Base-by-base conservation (phyloP, 1,284 basidiomycete genomes). In the Trametes versicolor region DNA sequence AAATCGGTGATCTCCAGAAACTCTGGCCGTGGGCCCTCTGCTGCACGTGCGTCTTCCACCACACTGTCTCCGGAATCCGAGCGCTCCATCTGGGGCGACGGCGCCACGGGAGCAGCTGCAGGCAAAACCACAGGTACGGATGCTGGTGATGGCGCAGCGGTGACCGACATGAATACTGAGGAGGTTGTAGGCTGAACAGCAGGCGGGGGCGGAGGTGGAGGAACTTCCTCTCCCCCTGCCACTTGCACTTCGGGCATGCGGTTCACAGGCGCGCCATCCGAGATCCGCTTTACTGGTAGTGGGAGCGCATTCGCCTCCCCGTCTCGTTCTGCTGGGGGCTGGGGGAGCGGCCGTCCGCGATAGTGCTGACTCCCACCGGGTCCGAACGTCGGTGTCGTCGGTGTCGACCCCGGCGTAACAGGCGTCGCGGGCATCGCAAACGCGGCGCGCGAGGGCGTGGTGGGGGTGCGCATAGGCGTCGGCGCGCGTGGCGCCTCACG, bases 1-100 rank as follows among this genome's bases (percentile, higher is more conserved):
- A 91, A 75, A 72, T 91, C 89, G 3, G 88, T 89, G 59, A 84
- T 78, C 58, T 87, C 83, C 10, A 80, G 76, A 63, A 78, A 73
- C 51, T 71, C 70, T 4, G 21, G 29, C 34, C 60, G 62, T 21
- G 67, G 60, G 29, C 45, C 67, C 29, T 39, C 51, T 0, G 49
- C 58, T 8, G 45, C 58, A 19, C 34, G 34, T 23, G 63, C 58
- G 17, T 66, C 66, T 41, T 65, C 58, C 19, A 62, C 47, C 21
- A 65, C 62, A 37, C 70, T 65, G 29, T 65, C 63, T 6, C 63
- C 68, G 7, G 68, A 69, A 10, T 57, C 61, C n/a, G 68, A 63
- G 17, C 68, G 68, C 61, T 58, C 65, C 58, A 69, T 65, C 39
- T 32, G 29, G 3, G 53, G 36, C 0, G 62, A 45, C 1, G 56